phyloP scores from a whole-genome alignment of 257 asterid genomes.

The Nicotiana attenuata region DNA sequence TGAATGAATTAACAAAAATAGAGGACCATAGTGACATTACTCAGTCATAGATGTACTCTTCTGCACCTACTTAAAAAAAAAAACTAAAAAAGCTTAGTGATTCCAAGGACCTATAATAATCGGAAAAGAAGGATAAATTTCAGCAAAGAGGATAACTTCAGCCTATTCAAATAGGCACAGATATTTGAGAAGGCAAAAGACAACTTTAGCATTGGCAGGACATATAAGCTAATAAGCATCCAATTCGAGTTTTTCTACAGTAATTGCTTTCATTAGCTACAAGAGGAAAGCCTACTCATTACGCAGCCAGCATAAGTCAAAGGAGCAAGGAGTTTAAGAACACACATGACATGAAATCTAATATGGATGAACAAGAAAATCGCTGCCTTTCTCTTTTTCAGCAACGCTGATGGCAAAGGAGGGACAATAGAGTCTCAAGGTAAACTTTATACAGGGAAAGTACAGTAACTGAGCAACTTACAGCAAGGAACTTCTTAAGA shows the following conservation, averaged over 20 bases:
- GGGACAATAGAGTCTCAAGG: not conserved
- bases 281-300: not conserved
- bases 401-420: not conserved
- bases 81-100: not conserved
- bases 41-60: not conserved
- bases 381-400: not conserved
- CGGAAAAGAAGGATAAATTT: not conserved
- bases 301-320: not conserved
- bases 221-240: not conserved
- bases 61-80: not conserved
- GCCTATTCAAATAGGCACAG: not conserved
- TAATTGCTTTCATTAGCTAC: not conserved
- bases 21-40: not conserved
- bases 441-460: not conserved
- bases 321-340: not conserved
- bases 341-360: not conserved
- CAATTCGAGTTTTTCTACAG: not conserved
- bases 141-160: not conserved
- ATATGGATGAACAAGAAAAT: not conserved
- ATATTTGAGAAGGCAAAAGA: not conserved
- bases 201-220: not conserved
- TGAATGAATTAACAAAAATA: not conserved
- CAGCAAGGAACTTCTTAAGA: constrained; percentile 62
- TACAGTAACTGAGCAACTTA: constrained; percentile 23
- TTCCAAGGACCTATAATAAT: not conserved